Evolutionary conservation across 352 stramenopile species (phyloP).

Genomic region (Phytophthora pisi): DNA sequence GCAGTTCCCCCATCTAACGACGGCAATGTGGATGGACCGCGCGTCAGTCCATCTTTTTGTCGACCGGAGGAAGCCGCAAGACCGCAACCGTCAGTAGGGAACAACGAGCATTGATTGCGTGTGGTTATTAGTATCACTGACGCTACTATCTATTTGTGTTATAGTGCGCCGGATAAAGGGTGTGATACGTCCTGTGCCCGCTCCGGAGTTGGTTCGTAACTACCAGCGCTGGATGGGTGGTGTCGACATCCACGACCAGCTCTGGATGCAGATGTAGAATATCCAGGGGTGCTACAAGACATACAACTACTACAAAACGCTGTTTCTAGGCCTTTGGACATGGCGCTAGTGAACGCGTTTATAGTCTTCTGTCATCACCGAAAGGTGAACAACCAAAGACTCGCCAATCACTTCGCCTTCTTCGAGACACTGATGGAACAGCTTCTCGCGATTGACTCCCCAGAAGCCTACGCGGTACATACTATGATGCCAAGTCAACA

Average conservation of each 20-base stretch:
- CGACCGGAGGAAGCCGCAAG: background rate
- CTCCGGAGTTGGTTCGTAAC: slow-evolving; percentile 9
- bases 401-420: slow-evolving; percentile 10
- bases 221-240: slow-evolving; percentile 13
- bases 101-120: background rate
- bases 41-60: slow-evolving; percentile 11
- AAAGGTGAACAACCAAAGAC: slow-evolving; percentile 8
- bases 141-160: background rate
- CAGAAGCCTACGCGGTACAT: background rate
- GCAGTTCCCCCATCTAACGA: slow-evolving; percentile 5
- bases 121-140: background rate
- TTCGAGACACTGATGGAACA: slow-evolving; percentile 3
- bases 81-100: slow-evolving; percentile 18
- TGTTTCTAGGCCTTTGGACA: slow-evolving; percentile 16
- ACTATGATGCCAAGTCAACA: background rate
- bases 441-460: background rate
- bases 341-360: slow-evolving; percentile 11
- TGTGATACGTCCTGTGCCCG: background rate
- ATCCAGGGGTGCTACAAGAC: slow-evolving; percentile 10
- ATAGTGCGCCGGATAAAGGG: slow-evolving; percentile 2
- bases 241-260: slow-evolving; percentile 1
- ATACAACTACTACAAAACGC: slow-evolving; percentile 10
- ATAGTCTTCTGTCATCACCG: slow-evolving; percentile 11
- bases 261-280: background rate
- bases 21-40: slow-evolving; percentile 17